Percentiles rank a stretch among this genome's conserved stretches.
These are phyloP conservation scores for Takakia lepidozioides DNA, from an alignment of 225 moss, liverwort and hornwort genomes.

Conservation along the genomic window DNA sequence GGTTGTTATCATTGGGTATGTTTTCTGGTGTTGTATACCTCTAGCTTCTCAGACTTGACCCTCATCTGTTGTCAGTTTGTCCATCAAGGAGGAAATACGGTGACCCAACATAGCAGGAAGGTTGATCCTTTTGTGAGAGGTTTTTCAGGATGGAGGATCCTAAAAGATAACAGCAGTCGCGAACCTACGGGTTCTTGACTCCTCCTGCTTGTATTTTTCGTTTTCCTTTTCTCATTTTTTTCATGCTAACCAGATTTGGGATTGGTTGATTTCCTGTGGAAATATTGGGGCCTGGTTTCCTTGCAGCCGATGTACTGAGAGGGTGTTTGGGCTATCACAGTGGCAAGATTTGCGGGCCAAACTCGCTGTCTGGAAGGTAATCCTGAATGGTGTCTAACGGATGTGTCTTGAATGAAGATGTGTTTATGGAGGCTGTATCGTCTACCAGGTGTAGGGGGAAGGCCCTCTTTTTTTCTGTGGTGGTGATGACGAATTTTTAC, in stretches of 20 bases:
- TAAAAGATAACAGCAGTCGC: no score
- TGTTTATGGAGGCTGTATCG: background rate
- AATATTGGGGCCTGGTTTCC: slow-evolving; percentile 1
- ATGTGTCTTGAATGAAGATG: background rate
- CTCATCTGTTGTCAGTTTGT: background rate
- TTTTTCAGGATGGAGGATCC: no score
- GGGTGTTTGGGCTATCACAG: slow-evolving; percentile 76
- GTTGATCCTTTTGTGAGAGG: no score
- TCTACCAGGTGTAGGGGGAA: background rate
- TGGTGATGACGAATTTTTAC: background rate
- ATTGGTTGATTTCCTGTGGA: no score
- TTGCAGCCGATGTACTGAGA: slow-evolving; percentile 84
- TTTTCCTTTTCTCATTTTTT: background rate
- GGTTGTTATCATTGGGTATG: slow-evolving; percentile 87
- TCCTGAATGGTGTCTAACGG: background rate
- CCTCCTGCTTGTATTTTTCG: background rate
- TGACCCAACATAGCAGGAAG: no score
- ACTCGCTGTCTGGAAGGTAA: slow-evolving; percentile 73
- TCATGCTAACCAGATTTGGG: background rate
- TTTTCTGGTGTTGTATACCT: background rate
- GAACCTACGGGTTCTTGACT: background rate
- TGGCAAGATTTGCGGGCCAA: slow-evolving; percentile 81
- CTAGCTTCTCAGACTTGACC: background rate
- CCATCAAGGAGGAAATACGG: background rate
- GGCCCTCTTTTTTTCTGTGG: no score